Evolutionary conservation across 345 rosid genomes (phyloP), one percentile per base, ranked within the genome.

Genomic region (Sisymbrium altissimum): DNA sequence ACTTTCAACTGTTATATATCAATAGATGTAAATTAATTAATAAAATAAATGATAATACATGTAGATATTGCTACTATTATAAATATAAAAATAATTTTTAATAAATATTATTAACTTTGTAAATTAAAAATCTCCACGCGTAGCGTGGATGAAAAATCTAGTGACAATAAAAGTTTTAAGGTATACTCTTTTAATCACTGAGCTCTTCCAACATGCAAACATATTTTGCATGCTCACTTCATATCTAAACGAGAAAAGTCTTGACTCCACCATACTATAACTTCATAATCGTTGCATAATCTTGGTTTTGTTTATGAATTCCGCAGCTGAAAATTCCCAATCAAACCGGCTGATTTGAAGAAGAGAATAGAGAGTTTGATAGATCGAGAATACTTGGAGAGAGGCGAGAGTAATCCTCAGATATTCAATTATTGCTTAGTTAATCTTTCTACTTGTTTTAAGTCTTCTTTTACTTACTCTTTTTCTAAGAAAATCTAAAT

Each of bases 121-220:
- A n/a, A n/a, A n/a, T n/a, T n/a, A n/a, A n/a, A n/a, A 92, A 92
- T n/a, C n/a, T n/a, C n/a, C n/a, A n/a, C n/a, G n/a, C n/a, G n/a
- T n/a, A n/a, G n/a, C n/a, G n/a, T n/a, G n/a, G n/a, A n/a, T n/a
- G n/a, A n/a, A n/a, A n/a, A n/a, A n/a, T n/a, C n/a, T n/a, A n/a
- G n/a, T n/a, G 85, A 92, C 94, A 0, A 83, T 96, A 81, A 92
- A 92, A 80, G 83, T 90, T 56, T 82, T 90, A 10, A 90, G 97
- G 66, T 95, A 92, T 83, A 90, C 96, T 1, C 96, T 90, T 78
- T 78, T 90, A 63, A 90, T 92, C 74, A 92, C 98, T 12, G 95
- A 92, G 77, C 95, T 90, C 75, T 92, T 92, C 78, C 96, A 92
- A 80, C 98, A 90, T 23, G 96, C 96, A 87, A 86, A 78, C 15